phyloP scores from a whole-genome alignment of 306 rosid genomes.

The Pachyrhizus erosus region DNA sequence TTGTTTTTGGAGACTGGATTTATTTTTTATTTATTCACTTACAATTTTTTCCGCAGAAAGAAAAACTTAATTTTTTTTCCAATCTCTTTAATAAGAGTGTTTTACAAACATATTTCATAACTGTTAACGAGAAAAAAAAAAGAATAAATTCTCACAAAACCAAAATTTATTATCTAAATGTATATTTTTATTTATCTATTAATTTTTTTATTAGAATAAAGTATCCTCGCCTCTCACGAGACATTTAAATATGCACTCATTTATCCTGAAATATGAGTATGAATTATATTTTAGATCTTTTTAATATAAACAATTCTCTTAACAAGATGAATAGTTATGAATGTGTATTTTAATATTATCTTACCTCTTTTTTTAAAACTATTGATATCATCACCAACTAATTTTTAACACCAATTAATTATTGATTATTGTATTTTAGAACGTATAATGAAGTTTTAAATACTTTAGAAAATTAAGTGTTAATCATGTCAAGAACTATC shows the following conservation, averaged over 20 bases:
- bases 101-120: neutral
- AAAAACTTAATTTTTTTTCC: too few species aligned
- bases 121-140: neutral
- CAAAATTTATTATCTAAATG: neutral
- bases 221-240: neutral
- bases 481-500: neutral
- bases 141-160: neutral
- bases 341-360: neutral
- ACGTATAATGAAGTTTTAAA: neutral
- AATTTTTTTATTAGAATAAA: neutral
- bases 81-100: neutral
- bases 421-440: neutral
- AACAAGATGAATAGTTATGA: neutral
- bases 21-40: too few species aligned
- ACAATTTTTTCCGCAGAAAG: too few species aligned
- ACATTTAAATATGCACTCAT: neutral
- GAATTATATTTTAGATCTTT: too few species aligned
- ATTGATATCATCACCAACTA: neutral
- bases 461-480: neutral
- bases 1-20: too few species aligned
- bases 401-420: neutral
- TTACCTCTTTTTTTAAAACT: too few species aligned
- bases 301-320: neutral
- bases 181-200: neutral
- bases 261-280: neutral